phyloP scores from a whole-genome alignment of 169 alveolate species.

The Plasmodium vivax region DNA sequence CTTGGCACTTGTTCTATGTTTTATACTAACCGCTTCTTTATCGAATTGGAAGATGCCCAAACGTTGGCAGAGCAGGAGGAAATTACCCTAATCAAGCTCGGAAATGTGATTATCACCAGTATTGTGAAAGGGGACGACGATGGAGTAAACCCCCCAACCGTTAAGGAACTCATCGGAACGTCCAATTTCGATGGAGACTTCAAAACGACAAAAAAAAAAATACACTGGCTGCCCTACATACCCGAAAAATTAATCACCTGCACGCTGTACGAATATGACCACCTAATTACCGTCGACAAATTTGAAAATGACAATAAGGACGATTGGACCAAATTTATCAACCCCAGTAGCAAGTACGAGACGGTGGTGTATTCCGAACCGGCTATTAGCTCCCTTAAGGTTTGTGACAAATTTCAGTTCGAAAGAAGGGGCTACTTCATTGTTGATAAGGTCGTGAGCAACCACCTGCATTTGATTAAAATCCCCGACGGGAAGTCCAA shows the following conservation, averaged over 20 bases:
- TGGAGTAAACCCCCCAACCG: constrained; percentile 72
- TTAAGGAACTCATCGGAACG: constrained; percentile 80
- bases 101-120: constrained; percentile 88
- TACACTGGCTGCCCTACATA: constrained; percentile 91
- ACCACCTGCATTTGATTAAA: constrained; percentile 86
- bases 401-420: constrained; percentile 93
- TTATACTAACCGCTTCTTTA: constrained; percentile 82
- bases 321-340: constrained; percentile 86
- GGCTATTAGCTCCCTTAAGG: constrained; percentile 77
- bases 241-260: constrained; percentile 78
- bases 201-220: constrained; percentile 94
- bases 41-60: constrained; percentile 95
- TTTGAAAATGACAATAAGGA: constrained; percentile 91
- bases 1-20: constrained; percentile 91
- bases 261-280: constrained; percentile 94
- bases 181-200: constrained; percentile 92
- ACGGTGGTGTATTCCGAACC: constrained; percentile 90
- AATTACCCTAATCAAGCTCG: constrained; percentile 97
- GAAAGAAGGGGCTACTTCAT: constrained; percentile 98
- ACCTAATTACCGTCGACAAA: constrained; percentile 93
- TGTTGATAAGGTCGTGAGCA: constrained; percentile 87
- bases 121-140: constrained; percentile 75
- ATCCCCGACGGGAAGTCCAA: constrained; percentile 94
- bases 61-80: constrained; percentile 92
- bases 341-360: constrained; percentile 83